Evolutionary conservation across 805 yeast genomes (phyloP), one percentile per base, ranked within the genome.

Genomic region (Saccharomycopsis guyanensis): DNA sequence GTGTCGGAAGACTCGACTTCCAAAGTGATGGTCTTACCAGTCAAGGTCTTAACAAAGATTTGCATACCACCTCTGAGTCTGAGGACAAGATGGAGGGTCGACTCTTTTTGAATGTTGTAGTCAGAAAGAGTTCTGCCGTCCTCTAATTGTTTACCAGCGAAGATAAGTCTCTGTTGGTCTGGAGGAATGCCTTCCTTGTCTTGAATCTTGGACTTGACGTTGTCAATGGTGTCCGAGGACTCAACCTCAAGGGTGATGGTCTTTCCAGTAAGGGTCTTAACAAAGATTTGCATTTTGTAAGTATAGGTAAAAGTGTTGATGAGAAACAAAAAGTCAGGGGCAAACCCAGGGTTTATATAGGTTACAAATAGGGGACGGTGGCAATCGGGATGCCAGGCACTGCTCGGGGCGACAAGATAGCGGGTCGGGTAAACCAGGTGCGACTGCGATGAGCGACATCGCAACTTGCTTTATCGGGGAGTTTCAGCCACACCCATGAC

Each of bases 1-100:
- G 96, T 87, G 78, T 89, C 97, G 51, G 96, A 86, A 55, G 97
- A 87, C 76, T 89, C 96, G 59, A 88, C 97, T 76, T 89, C 97
- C 58, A 89, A 80, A 68, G 97, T 89, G 76, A 93, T 91, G 68
- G 97, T 83, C 87, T 91, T 91, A 78, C 97, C 97, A 64, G 97
- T 89, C 71, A 93, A 82, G 77, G 98, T 91, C 78, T 91, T 93
- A 75, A 93, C 97, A 77, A 93, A 93, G 78, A 91, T 89, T 79
- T 86, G 94, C 95, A 85, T 84, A 76, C 95, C 96, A 78, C 97
- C 97, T 78, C 96, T 86, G 69, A 89, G 84, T 80, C 96, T 87
- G 58, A 89, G 76, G 57, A 89, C 97, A 74, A 91, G 80, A 72
- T 89, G 96, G 46, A 88, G 71, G 53, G 96, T 89, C 54, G 96